Evolutionary conservation across 768 basidiomycete species (phyloP).

Genomic region (Termitomyces sp.): DNA sequence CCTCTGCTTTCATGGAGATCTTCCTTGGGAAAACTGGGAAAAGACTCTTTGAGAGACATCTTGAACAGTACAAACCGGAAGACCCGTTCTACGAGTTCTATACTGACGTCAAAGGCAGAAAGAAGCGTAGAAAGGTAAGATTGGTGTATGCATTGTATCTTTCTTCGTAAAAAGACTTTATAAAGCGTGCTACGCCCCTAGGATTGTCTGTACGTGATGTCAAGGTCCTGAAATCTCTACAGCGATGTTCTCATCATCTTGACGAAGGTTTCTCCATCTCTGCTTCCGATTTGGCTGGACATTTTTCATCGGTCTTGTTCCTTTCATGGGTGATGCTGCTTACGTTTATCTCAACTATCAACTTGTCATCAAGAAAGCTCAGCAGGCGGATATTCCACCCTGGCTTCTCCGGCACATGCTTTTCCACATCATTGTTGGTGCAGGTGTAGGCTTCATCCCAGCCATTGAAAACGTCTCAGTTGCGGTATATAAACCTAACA

Average conservation of each 20-base stretch:
- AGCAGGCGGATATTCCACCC: conserved; percentile 58
- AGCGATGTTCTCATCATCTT: conserved; percentile 75
- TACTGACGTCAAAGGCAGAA: conserved; percentile 48
- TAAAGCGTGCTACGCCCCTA: conserved; percentile 62
- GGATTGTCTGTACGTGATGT: conserved; percentile 76
- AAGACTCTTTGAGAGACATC: conserved; percentile 57
- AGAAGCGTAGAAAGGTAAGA: conserved; percentile 53
- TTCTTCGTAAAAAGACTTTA: background rate
- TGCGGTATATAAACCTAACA: conserved; percentile 83
- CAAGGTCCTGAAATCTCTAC: conserved; percentile 68
- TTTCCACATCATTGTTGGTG: conserved; percentile 67
- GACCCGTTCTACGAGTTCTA: conserved; percentile 75
- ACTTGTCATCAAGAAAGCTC: conserved; percentile 73
- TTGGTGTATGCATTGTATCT: background rate
- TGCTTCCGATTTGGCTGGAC: conserved; percentile 83
- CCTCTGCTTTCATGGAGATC: background rate
- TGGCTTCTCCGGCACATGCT: conserved; percentile 76
- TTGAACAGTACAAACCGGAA: conserved; percentile 60
- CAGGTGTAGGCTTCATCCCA: conserved; percentile 61
- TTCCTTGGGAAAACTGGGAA: conserved; percentile 42
- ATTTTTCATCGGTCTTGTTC: conserved; percentile 73
- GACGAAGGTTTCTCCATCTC: conserved; percentile 82
- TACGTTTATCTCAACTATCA: conserved; percentile 64
- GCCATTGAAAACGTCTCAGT: conserved; percentile 71
- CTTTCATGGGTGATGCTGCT: conserved; percentile 62